Percentiles rank a stretch among this genome's conserved stretches.
These are phyloP conservation scores for Wallacemonas rigidus DNA, from an alignment of 208 protist species.

Conservation along the genomic window DNA sequence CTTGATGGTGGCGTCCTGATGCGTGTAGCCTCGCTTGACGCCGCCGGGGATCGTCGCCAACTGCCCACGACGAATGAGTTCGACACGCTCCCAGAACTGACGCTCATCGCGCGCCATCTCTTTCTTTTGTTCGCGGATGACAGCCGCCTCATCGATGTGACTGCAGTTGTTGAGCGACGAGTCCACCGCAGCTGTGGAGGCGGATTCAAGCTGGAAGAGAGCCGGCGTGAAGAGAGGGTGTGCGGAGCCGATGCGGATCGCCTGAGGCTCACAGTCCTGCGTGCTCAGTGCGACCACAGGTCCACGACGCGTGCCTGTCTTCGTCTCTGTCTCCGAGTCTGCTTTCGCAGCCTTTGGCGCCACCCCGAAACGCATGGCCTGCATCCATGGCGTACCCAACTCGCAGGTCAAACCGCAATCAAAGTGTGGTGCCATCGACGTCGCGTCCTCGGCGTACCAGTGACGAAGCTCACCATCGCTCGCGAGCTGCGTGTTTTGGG, in stretches of 20 bases:
- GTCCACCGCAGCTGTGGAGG: neutral
- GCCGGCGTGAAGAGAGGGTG: conserved; percentile 71
- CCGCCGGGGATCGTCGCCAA: conserved; percentile 54
- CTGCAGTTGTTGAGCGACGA: conserved; percentile 10
- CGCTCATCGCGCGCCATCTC: conserved; percentile 83
- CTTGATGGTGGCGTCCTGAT: conserved; percentile 43
- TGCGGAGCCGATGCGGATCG: conserved; percentile 69
- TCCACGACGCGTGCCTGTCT: neutral
- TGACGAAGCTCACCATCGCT: conserved; percentile 41
- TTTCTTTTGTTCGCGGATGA: conserved; percentile 64
- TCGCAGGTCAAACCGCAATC: conserved; percentile 62
- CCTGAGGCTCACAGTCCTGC: conserved; percentile 44
- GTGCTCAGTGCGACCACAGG: conserved; percentile 40
- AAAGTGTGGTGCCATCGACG: conserved; percentile 55
- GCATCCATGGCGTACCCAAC: conserved; percentile 77
- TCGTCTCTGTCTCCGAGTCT: neutral
- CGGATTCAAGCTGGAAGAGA: conserved; percentile 71
- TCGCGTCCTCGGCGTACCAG: conserved; percentile 86
- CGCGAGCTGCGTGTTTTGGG: conserved; percentile 53
- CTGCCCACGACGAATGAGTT: conserved; percentile 83
- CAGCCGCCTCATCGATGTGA: conserved; percentile 35
- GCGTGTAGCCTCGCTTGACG: conserved; percentile 67
- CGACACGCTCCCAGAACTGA: conserved; percentile 85
- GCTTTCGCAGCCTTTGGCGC: neutral
- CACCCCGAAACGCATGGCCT: conserved; percentile 67